Percentiles rank a stretch among this genome's conserved stretches.
These are phyloP conservation scores for Neopestalotiopsis sp. DNA, from an alignment of 2,329 filamentous ascomycete genomes.

Conservation along the genomic window DNA sequence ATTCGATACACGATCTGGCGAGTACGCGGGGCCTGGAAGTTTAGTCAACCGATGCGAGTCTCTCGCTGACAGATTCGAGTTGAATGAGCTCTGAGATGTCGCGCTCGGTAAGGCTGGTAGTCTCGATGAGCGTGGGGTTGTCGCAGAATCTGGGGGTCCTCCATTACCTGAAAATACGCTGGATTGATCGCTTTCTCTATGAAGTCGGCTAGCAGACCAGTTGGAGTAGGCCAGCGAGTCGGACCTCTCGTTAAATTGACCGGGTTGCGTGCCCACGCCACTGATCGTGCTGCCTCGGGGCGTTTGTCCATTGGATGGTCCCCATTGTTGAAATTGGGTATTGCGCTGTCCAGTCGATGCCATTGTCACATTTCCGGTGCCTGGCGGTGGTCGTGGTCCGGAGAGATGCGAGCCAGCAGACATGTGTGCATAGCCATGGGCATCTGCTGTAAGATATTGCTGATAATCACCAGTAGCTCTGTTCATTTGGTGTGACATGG, in stretches of 20 bases:
- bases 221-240: constrained; percentile 51
- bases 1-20: constrained; percentile 4
- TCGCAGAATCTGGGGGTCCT: constrained; percentile 46
- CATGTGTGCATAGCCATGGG: constrained; percentile 50
- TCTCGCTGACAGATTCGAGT: constrained; percentile 53
- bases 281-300: constrained; percentile 60
- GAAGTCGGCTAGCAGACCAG: constrained; percentile 29
- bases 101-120: constrained; percentile 58
- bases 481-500: constrained; percentile 82
- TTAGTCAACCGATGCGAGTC: constrained; percentile 65
- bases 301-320: constrained; percentile 42
- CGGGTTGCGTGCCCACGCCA: constrained; percentile 53
- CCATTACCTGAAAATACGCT: constrained; percentile 64
- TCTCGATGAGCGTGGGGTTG: constrained; percentile 53
- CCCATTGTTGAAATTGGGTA: constrained; percentile 81
- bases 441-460: constrained; percentile 81
- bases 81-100: constrained; percentile 62
- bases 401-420: constrained; percentile 61
- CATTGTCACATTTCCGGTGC: constrained; percentile 70
- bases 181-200: constrained; percentile 52
- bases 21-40: constrained; percentile 44
- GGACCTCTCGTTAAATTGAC: constrained; percentile 64
- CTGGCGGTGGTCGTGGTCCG: constrained; percentile 64
- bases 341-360: constrained; percentile 71
- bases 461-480: constrained; percentile 81